These are phyloP conservation scores for Claviceps spartinae DNA, from an alignment of 2,329 filamentous ascomycete genomes.

Conservation along the genomic window DNA sequence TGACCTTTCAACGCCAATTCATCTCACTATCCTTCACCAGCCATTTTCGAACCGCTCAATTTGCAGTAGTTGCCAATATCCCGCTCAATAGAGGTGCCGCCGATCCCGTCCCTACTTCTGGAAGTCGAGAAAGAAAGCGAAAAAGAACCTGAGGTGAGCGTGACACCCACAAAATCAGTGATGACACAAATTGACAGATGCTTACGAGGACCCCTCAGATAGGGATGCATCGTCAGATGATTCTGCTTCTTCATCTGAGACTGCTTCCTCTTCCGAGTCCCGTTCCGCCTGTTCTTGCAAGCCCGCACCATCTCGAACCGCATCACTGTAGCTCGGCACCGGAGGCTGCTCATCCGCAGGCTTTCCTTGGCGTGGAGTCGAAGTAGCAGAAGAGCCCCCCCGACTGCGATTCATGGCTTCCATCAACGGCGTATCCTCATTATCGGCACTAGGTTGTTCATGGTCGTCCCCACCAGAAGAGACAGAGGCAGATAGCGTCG, in stretches of 20 bases:
- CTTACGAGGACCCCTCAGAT: neutral
- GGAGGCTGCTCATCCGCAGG: conserved; percentile 34
- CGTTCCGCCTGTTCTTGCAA: conserved; percentile 13
- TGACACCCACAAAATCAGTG: too few relatives aligned
- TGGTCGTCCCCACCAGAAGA: conserved; percentile 23
- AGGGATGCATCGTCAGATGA: neutral
- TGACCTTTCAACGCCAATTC: neutral
- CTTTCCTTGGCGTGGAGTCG: conserved; percentile 12
- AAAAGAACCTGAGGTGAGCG: too few relatives aligned
- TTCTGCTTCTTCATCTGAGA: neutral
- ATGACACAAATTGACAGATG: neutral
- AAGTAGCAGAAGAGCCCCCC: conserved; percentile 33
- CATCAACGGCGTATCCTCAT: conserved; percentile 43
- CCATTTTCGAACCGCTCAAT: neutral
- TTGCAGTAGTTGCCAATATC: too few relatives aligned
- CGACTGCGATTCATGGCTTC: conserved; percentile 36
- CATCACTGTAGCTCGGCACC: conserved; percentile 73
- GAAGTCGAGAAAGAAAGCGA: too few relatives aligned
- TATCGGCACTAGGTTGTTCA: conserved; percentile 41
- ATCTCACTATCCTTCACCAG: neutral
- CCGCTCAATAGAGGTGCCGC: too few relatives aligned
- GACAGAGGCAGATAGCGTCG: conserved; percentile 41
- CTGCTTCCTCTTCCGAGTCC: neutral
- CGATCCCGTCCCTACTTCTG: too few relatives aligned
- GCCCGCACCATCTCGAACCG: conserved; percentile 40